Evolutionary conservation across 129 eudicot species (phyloP), one percentile per base, ranked within the genome.

Genomic region (Heracleum sosnowskyi): DNA sequence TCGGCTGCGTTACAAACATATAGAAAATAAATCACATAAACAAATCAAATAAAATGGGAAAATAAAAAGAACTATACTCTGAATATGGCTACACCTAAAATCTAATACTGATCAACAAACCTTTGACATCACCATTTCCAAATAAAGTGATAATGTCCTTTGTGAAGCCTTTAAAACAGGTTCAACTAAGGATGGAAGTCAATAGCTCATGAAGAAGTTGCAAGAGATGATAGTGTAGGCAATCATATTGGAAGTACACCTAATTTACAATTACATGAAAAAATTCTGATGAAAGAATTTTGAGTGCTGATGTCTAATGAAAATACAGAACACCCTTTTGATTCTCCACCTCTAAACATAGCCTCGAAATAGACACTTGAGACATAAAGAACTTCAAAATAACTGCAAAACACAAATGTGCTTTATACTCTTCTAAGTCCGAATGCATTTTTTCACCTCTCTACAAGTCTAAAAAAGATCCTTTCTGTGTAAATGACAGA

Each of bases 51-150:
- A 36, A 13, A 74, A 44, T 15, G 51, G 20, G 20, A 26, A 51
- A 2, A 22, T 16, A 4, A 12, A 44, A 44, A 44, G 0, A 78
- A 33, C 72, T 31, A 60, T 44, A 77, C 3, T 22, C 28, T 7
- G 0, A n/a, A 60, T 26, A 60, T n/a, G 33, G 33, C 33, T n/a
- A 60, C 68, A 26, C 68, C 33, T 10, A 8, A 60, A 2, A 34
- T 22, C 29, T 26, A 10, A 60, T n/a, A 60, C 68, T n/a, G 26
- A 73, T 44, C 46, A 45, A 51, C 73, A 20, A 40, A 93, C 97
- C 98, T 94, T 88, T 86, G 72, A 81, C 90, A 80, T 88, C 86
- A 60, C 98, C 98, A 84, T 90, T 88, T 79, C 92, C 96, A 76
- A 84, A 94, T 49, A 91, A 84, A 33, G 82, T 85, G 79, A 84